Evolutionary conservation across 768 basidiomycete genomes (phyloP).

Genomic region (Suillus ampliporus): DNA sequence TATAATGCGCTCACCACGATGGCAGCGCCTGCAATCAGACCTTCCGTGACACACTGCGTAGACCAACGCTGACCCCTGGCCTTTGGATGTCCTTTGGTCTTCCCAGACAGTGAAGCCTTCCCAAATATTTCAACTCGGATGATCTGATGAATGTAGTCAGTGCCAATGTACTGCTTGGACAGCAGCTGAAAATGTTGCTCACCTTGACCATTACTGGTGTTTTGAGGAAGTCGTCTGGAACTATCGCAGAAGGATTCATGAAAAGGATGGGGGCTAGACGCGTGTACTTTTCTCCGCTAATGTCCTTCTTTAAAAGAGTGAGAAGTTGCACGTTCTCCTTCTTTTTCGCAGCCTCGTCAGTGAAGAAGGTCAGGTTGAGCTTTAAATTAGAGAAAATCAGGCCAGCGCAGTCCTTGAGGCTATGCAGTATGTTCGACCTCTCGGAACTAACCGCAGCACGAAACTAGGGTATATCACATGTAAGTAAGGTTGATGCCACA

Average conservation of each 20-base stretch:
- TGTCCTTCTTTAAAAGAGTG: slow-evolving; percentile 3
- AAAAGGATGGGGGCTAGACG: slow-evolving; percentile 5
- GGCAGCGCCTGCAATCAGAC: slow-evolving; percentile 1
- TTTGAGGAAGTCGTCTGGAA: slow-evolving; percentile 1
- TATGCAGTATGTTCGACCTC: slow-evolving; percentile 4
- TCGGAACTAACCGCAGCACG: background rate
- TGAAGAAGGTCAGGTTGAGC: background rate
- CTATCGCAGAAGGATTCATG: background rate
- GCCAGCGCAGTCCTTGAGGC: background rate
- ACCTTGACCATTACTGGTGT: background rate
- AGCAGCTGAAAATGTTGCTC: background rate
- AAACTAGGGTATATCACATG: background rate
- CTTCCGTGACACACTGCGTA: slow-evolving; percentile 1
- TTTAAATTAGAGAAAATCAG: slow-evolving; percentile 1
- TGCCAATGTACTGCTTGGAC: background rate
- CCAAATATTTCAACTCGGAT: background rate
- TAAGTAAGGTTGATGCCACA: background rate
- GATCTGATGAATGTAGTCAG: background rate
- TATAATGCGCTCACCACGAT: background rate
- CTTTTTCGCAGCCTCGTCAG: background rate
- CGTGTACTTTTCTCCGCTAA: background rate
- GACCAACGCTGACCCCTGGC: slow-evolving; percentile 9
- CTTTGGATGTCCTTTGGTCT: slow-evolving; percentile 1
- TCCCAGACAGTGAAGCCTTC: slow-evolving; percentile 2
- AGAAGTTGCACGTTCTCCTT: slow-evolving; percentile 1